Evolutionary conservation across 352 stramenopile genomes (phyloP).

Genomic region (Phytopythium chamaehyphon): DNA sequence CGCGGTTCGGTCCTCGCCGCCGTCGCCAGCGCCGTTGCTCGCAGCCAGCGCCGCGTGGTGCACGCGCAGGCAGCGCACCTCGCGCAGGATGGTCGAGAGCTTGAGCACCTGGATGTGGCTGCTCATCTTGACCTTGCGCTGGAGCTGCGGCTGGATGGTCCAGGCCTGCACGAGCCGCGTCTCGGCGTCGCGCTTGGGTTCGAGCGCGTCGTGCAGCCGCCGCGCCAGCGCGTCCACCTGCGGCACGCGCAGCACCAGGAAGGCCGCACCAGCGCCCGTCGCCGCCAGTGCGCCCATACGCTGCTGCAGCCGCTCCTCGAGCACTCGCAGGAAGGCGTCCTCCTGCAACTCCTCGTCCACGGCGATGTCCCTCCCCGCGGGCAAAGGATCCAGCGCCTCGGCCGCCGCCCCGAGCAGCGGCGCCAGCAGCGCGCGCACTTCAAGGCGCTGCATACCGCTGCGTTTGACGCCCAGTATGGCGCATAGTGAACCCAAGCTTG

Average conservation of each 20-base stretch:
- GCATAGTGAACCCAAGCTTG: too few relatives aligned
- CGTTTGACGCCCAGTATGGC: too few relatives aligned
- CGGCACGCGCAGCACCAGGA: slow-evolving; percentile 59
- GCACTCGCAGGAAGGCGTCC: slow-evolving; percentile 52
- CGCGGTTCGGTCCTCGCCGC: neutral
- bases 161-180: slow-evolving; percentile 63
- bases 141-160: slow-evolving; percentile 68
- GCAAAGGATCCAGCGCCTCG: slow-evolving; percentile 2
- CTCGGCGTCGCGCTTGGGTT: slow-evolving; percentile 62
- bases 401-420: slow-evolving; percentile 13
- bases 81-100: slow-evolving; percentile 76
- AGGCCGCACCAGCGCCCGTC: slow-evolving; percentile 17
- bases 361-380: slow-evolving; percentile 26
- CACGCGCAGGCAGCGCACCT: slow-evolving; percentile 63
- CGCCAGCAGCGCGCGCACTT: slow-evolving; percentile 54
- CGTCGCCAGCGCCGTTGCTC: neutral
- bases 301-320: slow-evolving; percentile 72
- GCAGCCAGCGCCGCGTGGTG: slow-evolving; percentile 27
- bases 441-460: slow-evolving; percentile 55
- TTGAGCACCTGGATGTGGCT: slow-evolving; percentile 85
- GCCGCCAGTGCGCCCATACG: slow-evolving; percentile 32
- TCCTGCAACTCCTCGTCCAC: slow-evolving; percentile 46
- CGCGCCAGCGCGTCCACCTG: slow-evolving; percentile 68
- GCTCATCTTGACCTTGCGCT: slow-evolving; percentile 61
- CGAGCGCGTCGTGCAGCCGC: slow-evolving; percentile 67